A percentile compares a stretch with the other conserved stretches of the same genome.
Conservation (phyloP, 1,284 basidiomycete genomes). For the Blastosporella zonata region DNA sequence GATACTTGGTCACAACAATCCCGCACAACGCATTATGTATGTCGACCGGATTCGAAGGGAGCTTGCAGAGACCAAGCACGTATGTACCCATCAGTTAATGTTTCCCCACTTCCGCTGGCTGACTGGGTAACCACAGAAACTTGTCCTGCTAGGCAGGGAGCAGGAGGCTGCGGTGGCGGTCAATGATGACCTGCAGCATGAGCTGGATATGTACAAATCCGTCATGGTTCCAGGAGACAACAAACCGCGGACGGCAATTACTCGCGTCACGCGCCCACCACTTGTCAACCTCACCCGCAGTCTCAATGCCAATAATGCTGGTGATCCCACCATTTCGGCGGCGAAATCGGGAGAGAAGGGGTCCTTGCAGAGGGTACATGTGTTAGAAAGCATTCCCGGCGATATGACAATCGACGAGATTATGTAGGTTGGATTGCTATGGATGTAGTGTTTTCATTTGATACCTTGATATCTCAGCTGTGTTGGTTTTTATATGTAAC, state of each 20-base stretch:
- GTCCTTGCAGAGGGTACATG: slow-evolving; percentile 12
- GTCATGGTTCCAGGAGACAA: slow-evolving; percentile 51
- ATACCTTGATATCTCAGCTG: slow-evolving; percentile 1
- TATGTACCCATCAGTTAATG: slow-evolving; percentile 23
- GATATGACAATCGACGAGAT: slow-evolving; percentile 65
- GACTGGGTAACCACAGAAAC: slow-evolving; percentile 40
- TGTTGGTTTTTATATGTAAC: too few species aligned
- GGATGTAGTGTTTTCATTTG: background rate
- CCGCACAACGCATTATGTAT: slow-evolving; percentile 71
- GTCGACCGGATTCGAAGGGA: slow-evolving; percentile 70
- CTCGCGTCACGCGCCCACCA: slow-evolving; percentile 56
- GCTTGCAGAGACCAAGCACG: slow-evolving; percentile 69
- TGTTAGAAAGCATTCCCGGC: slow-evolving; percentile 28
- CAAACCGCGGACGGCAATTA: slow-evolving; percentile 63
- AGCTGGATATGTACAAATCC: slow-evolving; percentile 70
- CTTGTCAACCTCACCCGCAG: slow-evolving; percentile 47
- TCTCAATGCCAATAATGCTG: slow-evolving; percentile 22
- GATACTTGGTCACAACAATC: slow-evolving; percentile 71
- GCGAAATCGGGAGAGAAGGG: slow-evolving; percentile 15
- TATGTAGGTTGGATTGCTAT: slow-evolving; percentile 6
- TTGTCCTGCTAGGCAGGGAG: slow-evolving; percentile 52
- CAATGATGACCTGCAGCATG: slow-evolving; percentile 55
- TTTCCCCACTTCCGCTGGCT: background rate
- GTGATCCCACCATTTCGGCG: background rate
- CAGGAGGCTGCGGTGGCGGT: slow-evolving; percentile 46